A percentile compares a stretch with the other conserved stretches of the same genome.
Evolutionary conservation across 148 eudicot species (phyloP).

Genomic region (Drosera capensis): DNA sequence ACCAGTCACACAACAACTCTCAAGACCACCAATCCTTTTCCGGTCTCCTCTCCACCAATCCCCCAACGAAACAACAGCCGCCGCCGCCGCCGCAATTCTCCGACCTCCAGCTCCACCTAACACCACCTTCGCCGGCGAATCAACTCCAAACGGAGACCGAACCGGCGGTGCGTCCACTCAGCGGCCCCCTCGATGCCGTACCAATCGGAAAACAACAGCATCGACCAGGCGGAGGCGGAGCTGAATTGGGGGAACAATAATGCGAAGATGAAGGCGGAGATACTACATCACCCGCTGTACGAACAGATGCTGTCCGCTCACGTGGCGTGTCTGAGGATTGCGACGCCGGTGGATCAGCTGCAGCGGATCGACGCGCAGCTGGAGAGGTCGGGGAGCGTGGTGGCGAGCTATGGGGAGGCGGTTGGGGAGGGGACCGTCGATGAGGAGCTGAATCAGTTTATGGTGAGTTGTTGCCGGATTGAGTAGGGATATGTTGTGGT

Average conservation of each 20-base stretch:
- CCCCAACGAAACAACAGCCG: too few species aligned
- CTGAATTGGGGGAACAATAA: constrained; percentile 37
- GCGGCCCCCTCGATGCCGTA: too few species aligned
- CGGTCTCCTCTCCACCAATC: too few species aligned
- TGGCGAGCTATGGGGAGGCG: constrained; percentile 31
- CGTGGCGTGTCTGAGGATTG: constrained; percentile 60
- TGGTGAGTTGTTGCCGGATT: constrained; percentile 26
- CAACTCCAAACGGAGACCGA: too few species aligned
- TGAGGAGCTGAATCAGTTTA: constrained; percentile 85
- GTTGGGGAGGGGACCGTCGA: constrained; percentile 39
- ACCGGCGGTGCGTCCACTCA: too few species aligned
- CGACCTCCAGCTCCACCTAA: too few species aligned
- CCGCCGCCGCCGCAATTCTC: too few species aligned
- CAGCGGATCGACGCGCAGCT: constrained; percentile 84
- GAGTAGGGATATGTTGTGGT: background rate
- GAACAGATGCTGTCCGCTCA: constrained; percentile 79
- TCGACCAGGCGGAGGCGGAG: too few species aligned
- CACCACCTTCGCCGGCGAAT: too few species aligned
- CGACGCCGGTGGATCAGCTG: constrained; percentile 90
- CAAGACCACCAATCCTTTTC: too few species aligned
- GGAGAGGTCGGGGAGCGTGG: constrained; percentile 55
- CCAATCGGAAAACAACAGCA: too few species aligned
- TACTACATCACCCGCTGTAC: constrained; percentile 57
- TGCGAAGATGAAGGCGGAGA: constrained; percentile 37
- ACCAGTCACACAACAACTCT: too few species aligned